These are phyloP conservation scores for Pseudoturritis turrita DNA, from an alignment of 345 rosid species.

Conservation along the genomic window DNA sequence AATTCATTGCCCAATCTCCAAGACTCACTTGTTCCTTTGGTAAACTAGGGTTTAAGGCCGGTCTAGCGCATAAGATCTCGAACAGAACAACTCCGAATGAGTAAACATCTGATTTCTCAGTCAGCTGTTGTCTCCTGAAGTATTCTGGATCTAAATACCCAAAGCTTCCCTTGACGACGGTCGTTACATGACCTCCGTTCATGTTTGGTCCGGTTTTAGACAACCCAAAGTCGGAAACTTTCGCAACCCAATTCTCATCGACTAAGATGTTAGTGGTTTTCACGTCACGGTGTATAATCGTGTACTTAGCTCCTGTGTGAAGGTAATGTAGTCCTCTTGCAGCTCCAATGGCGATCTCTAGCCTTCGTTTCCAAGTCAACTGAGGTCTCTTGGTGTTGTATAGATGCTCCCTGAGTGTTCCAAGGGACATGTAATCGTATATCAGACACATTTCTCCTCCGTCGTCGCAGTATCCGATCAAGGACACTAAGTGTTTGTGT, in stretches of 20 bases:
- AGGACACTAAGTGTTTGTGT: conserved; percentile 86
- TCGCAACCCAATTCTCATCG: conserved; percentile 84
- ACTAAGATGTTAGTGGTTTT: conserved; percentile 89
- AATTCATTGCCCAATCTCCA: conserved; percentile 73
- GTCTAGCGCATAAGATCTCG: conserved; percentile 69
- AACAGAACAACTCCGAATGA: conserved; percentile 89
- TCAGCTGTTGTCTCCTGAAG: conserved; percentile 73
- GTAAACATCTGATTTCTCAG: conserved; percentile 83
- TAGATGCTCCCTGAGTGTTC: conserved; percentile 76
- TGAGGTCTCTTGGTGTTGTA: conserved; percentile 54
- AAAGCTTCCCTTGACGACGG: conserved; percentile 85
- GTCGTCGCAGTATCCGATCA: conserved; percentile 87
- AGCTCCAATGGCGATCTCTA: conserved; percentile 78
- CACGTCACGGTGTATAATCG: conserved; percentile 90
- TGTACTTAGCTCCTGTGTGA: conserved; percentile 87
- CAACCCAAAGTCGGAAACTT: conserved; percentile 83
- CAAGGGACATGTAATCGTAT: conserved; percentile 86
- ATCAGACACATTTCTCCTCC: conserved; percentile 82
- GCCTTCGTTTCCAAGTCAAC: conserved; percentile 61
- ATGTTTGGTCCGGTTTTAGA: conserved; percentile 80
- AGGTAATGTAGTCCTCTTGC: conserved; percentile 90
- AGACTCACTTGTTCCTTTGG: conserved; percentile 82
- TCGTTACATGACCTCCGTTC: conserved; percentile 80
- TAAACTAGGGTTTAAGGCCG: conserved; percentile 64
- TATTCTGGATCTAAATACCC: conserved; percentile 92